Evolutionary conservation across 2,329 filamentous ascomycete species (phyloP).

Genomic region (Purpureocillium takamizusanense): DNA sequence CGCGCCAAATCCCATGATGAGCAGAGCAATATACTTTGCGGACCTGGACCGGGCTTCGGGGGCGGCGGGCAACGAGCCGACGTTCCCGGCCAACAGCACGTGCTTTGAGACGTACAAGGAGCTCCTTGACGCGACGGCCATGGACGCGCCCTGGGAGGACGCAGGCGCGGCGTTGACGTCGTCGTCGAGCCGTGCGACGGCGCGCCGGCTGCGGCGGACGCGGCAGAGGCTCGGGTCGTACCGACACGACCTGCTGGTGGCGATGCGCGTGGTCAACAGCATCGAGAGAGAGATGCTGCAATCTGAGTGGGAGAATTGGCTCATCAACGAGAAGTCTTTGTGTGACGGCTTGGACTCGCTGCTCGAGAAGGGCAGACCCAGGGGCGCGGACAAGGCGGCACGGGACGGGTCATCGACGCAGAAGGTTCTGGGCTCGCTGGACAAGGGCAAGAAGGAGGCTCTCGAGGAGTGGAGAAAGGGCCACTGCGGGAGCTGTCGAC

Average conservation of each 20-base stretch:
- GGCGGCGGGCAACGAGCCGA: slow-evolving; percentile 18
- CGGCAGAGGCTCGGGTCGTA: slow-evolving; percentile 76
- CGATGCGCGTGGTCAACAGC: slow-evolving; percentile 80
- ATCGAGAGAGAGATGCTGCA: slow-evolving; percentile 80
- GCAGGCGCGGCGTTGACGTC: slow-evolving; percentile 38
- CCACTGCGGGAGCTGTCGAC: slow-evolving; percentile 48
- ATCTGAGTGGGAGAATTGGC: slow-evolving; percentile 91
- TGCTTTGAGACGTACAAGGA: slow-evolving; percentile 53
- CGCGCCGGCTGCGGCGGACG: slow-evolving; percentile 64
- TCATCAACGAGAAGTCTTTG: slow-evolving; percentile 65
- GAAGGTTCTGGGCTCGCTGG: slow-evolving; percentile 20
- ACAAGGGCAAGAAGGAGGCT: slow-evolving; percentile 21
- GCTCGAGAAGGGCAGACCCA: slow-evolving; percentile 23
- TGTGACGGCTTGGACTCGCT: slow-evolving; percentile 55
- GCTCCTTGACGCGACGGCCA: slow-evolving; percentile 48
- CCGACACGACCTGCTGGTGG: slow-evolving; percentile 83
- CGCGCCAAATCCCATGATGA: slow-evolving; percentile 70
- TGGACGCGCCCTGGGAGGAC: slow-evolving; percentile 47
- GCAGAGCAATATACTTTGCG: slow-evolving; percentile 71
- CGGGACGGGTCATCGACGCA: slow-evolving; percentile 16
- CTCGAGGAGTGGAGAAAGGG: slow-evolving; percentile 40
- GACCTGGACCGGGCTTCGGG: slow-evolving; percentile 63
- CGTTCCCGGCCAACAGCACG: slow-evolving; percentile 39
- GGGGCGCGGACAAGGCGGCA: slow-evolving; percentile 8
- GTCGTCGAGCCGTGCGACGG: slow-evolving; percentile 41